Base-by-base conservation (phyloP, 305 asterid genomes). In the Caryopteris hybrid region DNA sequence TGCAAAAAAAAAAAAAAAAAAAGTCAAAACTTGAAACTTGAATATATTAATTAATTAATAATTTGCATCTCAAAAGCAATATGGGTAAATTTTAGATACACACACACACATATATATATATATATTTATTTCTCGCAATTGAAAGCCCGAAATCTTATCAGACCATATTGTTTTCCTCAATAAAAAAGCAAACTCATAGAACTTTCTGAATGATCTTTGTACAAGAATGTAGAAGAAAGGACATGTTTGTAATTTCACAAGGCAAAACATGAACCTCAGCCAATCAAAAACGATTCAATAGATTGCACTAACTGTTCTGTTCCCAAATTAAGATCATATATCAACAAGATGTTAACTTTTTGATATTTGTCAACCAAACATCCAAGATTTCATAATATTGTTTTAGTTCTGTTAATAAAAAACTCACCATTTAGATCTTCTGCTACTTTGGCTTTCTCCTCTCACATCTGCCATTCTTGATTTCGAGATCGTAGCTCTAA, bases 401-500 rank as follows among this genome's bases (percentile, higher is more conserved):
- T 33, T 45, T 46, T n/a, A 20, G 57, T 33, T 47, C 47, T 34
- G 36, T 3, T 5, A 31, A 27, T 31, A 12, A 45, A 23, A 65
- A 43, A 36, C 59, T 87, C 81, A 87, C 76, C 91, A 64, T 68
- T 78, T 85, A 8, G 85, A 78, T 77, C 85, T 85, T 78, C 92
- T 81, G 34, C 45, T 56, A 66, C 73, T 70, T 55, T 78, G 86
- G 53, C 82, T 81, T 64, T 80, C 92, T 11, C 64, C 80, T 58
- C 76, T 69, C 29, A 38, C 67, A 48, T 82, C 88, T 36, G 69
- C 78, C 62, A 79, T 74, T 74, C 90, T 82, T 6, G 95, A 81
- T 73, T 80, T 88, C 2, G 74, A 67, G 33, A 76, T 70, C 39
- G 61, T 75, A 14, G 73, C 79, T 21, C 66, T 81, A 58, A 48